phyloP scores from a whole-genome alignment of 805 yeast genomes.

The Torulaspora quercuum region DNA sequence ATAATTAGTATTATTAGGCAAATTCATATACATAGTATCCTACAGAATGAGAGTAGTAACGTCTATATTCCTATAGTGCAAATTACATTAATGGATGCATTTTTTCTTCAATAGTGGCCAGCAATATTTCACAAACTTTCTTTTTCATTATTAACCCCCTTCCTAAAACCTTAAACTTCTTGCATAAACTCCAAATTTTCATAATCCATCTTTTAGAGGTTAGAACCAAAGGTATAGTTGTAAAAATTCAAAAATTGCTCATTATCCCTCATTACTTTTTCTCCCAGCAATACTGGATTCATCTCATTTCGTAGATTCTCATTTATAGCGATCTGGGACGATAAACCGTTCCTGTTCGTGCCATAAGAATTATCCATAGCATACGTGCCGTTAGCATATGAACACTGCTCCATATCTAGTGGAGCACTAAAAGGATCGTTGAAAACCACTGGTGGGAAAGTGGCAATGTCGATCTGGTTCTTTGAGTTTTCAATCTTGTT shows the following conservation, averaged over 20 bases:
- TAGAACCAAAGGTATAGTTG: slow-evolving; percentile 18
- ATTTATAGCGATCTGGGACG: slow-evolving; percentile 4
- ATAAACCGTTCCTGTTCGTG: background rate
- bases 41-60: no score
- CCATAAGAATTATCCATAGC: slow-evolving; percentile 3
- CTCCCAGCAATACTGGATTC: slow-evolving; percentile 22
- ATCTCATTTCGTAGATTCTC: slow-evolving; percentile 16
- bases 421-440: slow-evolving; percentile 21
- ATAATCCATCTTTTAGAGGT: no score
- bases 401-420: slow-evolving; percentile 25
- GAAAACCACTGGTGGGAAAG: slow-evolving; percentile 6
- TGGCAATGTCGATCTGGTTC: background rate
- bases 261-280: slow-evolving; percentile 29
- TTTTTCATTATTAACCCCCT: no score
- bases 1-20: no score
- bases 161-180: no score
- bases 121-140: slow-evolving; percentile 9
- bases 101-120: slow-evolving; percentile 8
- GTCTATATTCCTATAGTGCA: no score
- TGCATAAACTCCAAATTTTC: background rate
- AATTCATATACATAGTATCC: no score
- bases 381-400: slow-evolving; percentile 7
- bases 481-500: background rate
- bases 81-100: no score
- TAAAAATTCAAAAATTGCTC: slow-evolving; percentile 34